A percentile compares a stretch with the other conserved stretches of the same genome.
Evolutionary conservation across 2,329 filamentous ascomycete species (phyloP).

Genomic region (Rhexocercosporidium sp.): DNA sequence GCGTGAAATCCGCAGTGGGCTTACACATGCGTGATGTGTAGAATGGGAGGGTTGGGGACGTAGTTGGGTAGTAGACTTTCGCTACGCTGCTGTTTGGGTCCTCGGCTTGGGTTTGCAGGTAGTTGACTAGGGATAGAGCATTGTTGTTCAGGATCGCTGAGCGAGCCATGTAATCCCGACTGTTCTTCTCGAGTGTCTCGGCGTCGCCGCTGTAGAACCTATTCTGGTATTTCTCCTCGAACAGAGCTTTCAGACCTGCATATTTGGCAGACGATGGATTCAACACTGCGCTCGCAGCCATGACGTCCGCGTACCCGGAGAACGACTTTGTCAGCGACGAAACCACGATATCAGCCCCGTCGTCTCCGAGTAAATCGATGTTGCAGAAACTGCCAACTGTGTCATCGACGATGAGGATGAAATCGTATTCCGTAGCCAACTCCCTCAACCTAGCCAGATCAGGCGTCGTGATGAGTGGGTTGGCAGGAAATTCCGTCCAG

Average conservation of each 20-base stretch:
- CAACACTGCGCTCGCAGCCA: constrained; percentile 57
- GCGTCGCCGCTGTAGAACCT: constrained; percentile 56
- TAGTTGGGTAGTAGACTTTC: constrained; percentile 52
- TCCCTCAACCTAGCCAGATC: constrained; percentile 47
- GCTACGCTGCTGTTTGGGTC: constrained; percentile 41
- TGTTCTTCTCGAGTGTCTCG: constrained; percentile 51
- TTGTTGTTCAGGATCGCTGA: constrained; percentile 50
- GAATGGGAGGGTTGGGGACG: constrained; percentile 25
- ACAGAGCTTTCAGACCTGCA: constrained; percentile 42
- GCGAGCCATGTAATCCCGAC: constrained; percentile 49
- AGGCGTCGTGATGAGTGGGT: constrained; percentile 50
- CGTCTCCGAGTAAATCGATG: constrained; percentile 50
- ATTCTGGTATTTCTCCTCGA: constrained; percentile 46
- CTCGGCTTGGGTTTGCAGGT: constrained; percentile 43
- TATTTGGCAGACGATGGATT: constrained; percentile 54
- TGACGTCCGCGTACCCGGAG: constrained; percentile 59
- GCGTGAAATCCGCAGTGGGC: constrained; percentile 50
- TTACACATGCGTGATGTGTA: constrained; percentile 39
- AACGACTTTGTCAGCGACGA: constrained; percentile 64
- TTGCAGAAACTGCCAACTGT: constrained; percentile 46
- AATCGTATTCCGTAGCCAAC: constrained; percentile 46
- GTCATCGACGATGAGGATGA: constrained; percentile 45
- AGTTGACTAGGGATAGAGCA: constrained; percentile 45
- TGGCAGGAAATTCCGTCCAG: constrained; percentile 56
- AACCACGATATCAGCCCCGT: constrained; percentile 53